Conservation (phyloP, 257 asterid species). For the Voacanga thouarsii region DNA sequence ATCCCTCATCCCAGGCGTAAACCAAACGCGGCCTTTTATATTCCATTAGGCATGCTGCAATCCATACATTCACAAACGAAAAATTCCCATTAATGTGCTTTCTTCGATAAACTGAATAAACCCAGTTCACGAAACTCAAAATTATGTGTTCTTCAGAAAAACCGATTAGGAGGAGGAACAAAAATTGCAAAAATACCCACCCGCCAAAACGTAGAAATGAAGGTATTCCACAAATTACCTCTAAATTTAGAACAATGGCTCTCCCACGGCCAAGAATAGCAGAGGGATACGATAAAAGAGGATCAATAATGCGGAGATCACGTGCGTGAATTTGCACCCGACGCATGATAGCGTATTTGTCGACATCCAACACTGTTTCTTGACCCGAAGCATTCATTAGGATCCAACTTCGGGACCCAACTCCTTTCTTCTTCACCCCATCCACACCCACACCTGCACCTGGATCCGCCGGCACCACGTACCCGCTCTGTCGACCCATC, state of each 20-base stretch:
- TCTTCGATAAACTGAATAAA: neutral
- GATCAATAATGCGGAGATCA: conserved; percentile 86
- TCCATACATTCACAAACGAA: too few species aligned
- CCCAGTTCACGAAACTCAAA: neutral
- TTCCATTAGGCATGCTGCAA: neutral
- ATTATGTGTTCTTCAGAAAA: neutral
- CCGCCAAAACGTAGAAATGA: neutral
- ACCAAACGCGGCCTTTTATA: neutral
- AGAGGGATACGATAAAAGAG: conserved; percentile 76
- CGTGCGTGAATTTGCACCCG: conserved; percentile 92
- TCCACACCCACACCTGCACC: conserved; percentile 23
- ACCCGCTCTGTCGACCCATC: conserved; percentile 63
- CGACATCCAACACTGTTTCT: conserved; percentile 59
- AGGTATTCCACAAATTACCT: conserved; percentile 33
- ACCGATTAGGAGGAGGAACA: too few species aligned
- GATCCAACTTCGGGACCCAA: conserved; percentile 74
- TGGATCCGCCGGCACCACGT: conserved; percentile 66
- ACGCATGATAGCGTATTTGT: conserved; percentile 83
- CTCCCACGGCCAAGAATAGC: conserved; percentile 83
- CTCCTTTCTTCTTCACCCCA: conserved; percentile 55
- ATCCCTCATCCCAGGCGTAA: neutral
- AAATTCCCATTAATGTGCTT: neutral
- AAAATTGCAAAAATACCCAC: neutral
- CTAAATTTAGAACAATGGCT: conserved; percentile 88
- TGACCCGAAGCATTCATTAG: conserved; percentile 57